Percentiles rank a stretch among this genome's conserved stretches.
phyloP scores from a whole-genome alignment of 169 alveolate species.

The Plasmodium fragile region DNA sequence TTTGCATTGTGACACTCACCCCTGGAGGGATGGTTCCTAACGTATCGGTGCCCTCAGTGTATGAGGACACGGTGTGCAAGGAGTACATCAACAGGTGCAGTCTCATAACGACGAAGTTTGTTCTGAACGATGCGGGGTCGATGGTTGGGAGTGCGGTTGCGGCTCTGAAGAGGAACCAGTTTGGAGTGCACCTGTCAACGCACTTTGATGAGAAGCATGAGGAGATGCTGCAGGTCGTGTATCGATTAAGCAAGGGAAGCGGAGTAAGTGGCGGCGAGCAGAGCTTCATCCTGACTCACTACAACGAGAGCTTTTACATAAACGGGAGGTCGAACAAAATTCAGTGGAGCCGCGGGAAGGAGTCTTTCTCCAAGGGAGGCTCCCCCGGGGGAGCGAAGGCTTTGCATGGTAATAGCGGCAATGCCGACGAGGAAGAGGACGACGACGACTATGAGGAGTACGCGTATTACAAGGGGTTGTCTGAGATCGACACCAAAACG shows the following conservation, averaged over 20 bases:
- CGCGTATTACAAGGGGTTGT: neutral
- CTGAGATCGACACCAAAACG: neutral
- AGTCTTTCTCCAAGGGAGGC: neutral
- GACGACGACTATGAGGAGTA: neutral
- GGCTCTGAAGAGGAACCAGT: neutral
- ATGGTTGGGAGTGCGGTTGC: neutral
- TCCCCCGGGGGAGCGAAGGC: neutral
- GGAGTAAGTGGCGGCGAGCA: neutral
- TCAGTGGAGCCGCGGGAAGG: neutral
- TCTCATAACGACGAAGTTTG: constrained; percentile 17
- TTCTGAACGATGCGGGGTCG: neutral
- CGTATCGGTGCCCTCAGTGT: neutral
- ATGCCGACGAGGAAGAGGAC: neutral
- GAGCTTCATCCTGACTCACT: constrained; percentile 26
- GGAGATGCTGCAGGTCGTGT: constrained; percentile 53
- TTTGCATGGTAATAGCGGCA: neutral
- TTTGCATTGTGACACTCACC: constrained; percentile 8
- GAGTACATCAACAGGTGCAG: constrained; percentile 47
- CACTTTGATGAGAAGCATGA: constrained; percentile 67
- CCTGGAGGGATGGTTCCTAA: constrained; percentile 3
- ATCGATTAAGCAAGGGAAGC: neutral
- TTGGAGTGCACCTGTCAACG: constrained; percentile 17
- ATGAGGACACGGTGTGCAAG: constrained; percentile 38
- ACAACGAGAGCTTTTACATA: constrained; percentile 26
- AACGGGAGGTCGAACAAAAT: constrained; percentile 17